Evolutionary conservation across 352 stramenopile genomes (phyloP), one percentile per base, ranked within the genome.

Genomic region (Phytopythium litorale): DNA sequence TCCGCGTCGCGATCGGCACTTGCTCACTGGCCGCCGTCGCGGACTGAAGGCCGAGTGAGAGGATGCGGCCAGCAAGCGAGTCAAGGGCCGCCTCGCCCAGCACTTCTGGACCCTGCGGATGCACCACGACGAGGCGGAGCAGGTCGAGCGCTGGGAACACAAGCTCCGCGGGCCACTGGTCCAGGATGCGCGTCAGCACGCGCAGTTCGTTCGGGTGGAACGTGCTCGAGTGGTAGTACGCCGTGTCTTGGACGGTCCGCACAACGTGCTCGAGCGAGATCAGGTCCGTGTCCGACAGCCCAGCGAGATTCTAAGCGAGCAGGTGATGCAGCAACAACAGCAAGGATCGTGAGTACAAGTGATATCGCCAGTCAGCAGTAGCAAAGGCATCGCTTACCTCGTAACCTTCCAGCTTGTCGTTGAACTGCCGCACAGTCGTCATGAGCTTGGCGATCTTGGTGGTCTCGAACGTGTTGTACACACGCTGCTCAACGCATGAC

Each of bases 101-200:
- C 28, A 76, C 62, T 11, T 23, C 53, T 4, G 78, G 68, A 0
- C 85, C 92, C 65, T 97, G 83, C 0, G 94, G 93, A 66, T 99
- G 96, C 7, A 96, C 70, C 2, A 97, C 59, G 35, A 94, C 78
- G 18, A 98, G 73, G 9, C 96, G 86, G 33, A 96, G 80, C 63
- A 99, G 67, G 75, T 99, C 96, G 28, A 98, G 73, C 5, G 81
- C 87, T 13, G 94, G 92, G 71, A 98, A 99, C 5, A 83, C 87
- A 35, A 91, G 59, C 13, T 82, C 75, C 0, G 75, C 76, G 7
- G 87, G 79, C 87, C 93, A 97, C 4, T 69, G 62, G 8, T 73
- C 59, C 16, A 98, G 53, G 33, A 92, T 77, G 32, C 74, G 78
- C 33, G 64, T 67, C 42, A 98, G 60, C 3, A 78, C 65, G 21